Percentiles rank a stretch among this genome's conserved stretches.
phyloP scores from a whole-genome alignment of 805 yeast genomes.

The Saturnispora serradocipensis region DNA sequence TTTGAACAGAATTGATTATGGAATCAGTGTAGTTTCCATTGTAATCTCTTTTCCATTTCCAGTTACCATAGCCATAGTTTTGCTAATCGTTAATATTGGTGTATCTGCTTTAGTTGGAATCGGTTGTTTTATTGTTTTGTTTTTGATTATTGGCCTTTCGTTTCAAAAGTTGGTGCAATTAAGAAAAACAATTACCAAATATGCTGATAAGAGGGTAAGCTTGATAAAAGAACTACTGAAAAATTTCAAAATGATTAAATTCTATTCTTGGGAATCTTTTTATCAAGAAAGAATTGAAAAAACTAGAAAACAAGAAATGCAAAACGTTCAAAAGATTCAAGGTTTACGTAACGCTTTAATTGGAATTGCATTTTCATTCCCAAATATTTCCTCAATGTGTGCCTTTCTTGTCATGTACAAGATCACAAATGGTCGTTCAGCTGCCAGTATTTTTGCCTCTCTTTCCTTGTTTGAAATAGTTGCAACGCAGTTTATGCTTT shows the following conservation, averaged over 20 bases:
- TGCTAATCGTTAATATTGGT: constrained; percentile 65
- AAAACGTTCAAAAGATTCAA: constrained; percentile 49
- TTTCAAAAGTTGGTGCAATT: constrained; percentile 42
- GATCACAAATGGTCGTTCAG: constrained; percentile 30
- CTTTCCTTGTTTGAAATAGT: constrained; percentile 55
- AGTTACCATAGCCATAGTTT: constrained; percentile 49
- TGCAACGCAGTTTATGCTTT: constrained; percentile 52
- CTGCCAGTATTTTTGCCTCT: constrained; percentile 64
- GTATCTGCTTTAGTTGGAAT: constrained; percentile 66
- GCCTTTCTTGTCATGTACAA: constrained; percentile 35
- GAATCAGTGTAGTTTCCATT: constrained; percentile 59
- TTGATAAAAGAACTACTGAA: constrained; percentile 70
- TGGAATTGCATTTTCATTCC: constrained; percentile 50
- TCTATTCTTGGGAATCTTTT: constrained; percentile 85
- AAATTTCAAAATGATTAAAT: constrained; percentile 73
- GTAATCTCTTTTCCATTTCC: constrained; percentile 54
- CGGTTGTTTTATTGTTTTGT: constrained; percentile 42
- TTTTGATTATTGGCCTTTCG: constrained; percentile 34
- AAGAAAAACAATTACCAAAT: constrained; percentile 47
- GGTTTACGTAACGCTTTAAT: constrained; percentile 45
- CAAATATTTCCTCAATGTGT: constrained; percentile 63
- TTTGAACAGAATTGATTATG: constrained; percentile 67
- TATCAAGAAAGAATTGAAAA: constrained; percentile 47
- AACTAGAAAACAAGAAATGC: constrained; percentile 56
- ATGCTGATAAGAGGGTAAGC: constrained; percentile 71